Conservation (phyloP, 768 basidiomycete genomes). For the Clitopilus passeckerianus region DNA sequence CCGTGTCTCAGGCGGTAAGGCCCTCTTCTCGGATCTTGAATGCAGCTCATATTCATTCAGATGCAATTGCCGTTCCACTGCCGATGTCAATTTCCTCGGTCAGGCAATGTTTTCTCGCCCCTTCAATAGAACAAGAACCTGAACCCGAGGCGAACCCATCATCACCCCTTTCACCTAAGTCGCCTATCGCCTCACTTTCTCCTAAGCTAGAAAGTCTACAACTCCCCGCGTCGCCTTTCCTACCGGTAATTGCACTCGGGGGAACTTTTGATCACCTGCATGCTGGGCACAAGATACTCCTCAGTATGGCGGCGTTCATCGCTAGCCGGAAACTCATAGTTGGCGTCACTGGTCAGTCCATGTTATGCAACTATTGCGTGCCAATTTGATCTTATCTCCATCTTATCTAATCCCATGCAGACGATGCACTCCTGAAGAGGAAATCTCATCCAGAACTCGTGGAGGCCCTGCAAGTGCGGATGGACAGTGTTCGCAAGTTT, state of each 20-base stretch:
- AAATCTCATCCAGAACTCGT: slow-evolving; percentile 70
- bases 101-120: slow-evolving; percentile 30
- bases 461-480: slow-evolving; percentile 56
- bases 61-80: slow-evolving; percentile 34
- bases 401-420: slow-evolving; percentile 27
- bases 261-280: slow-evolving; percentile 99
- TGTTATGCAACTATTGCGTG: slow-evolving; percentile 3
- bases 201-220: background rate
- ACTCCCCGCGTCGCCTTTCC: slow-evolving; percentile 21
- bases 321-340: slow-evolving; percentile 77
- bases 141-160: background rate
- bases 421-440: slow-evolving; percentile 61
- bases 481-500: slow-evolving; percentile 57
- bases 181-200: background rate
- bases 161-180: slow-evolving; percentile 1
- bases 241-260: slow-evolving; percentile 80
- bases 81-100: slow-evolving; percentile 35
- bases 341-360: slow-evolving; percentile 73
- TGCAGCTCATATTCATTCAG: slow-evolving; percentile 16
- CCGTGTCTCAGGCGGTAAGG: slow-evolving; percentile 44
- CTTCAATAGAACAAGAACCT: slow-evolving; percentile 5
- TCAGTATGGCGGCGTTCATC: slow-evolving; percentile 89
- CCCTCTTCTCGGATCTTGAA: background rate
- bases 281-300: slow-evolving; percentile 93
- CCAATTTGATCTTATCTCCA: background rate